These are phyloP conservation scores for Fusarium sp. DNA, from an alignment of 2,329 filamentous ascomycete species.

Conservation along the genomic window DNA sequence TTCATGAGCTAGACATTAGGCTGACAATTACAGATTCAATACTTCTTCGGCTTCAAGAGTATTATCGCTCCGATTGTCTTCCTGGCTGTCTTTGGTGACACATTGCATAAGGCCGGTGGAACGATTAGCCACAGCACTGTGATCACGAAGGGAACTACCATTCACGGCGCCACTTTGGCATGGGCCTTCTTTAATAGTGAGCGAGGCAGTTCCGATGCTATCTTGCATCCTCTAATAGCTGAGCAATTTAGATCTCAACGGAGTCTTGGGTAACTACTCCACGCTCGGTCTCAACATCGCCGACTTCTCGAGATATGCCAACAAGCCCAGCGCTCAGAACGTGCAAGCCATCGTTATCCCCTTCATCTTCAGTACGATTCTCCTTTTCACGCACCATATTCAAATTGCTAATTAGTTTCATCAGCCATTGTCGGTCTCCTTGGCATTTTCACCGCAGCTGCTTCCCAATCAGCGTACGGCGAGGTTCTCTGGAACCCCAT, in stretches of 20 bases:
- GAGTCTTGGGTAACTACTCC: slow-evolving; percentile 11
- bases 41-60: slow-evolving; percentile 8
- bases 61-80: slow-evolving; percentile 1
- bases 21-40: background rate
- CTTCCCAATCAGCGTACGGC: background rate
- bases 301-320: slow-evolving; percentile 13
- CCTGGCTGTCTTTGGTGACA: slow-evolving; percentile 3
- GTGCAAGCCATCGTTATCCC: slow-evolving; percentile 4
- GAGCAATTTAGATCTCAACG: background rate
- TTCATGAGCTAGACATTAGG: background rate
- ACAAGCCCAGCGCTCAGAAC: slow-evolving; percentile 10
- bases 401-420: background rate
- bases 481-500: slow-evolving; percentile 7
- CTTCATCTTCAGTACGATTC: background rate
- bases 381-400: too few relatives aligned
- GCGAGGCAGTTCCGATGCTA: background rate
- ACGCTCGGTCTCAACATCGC: slow-evolving; percentile 7
- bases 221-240: background rate
- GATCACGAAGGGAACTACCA: background rate
- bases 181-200: slow-evolving; percentile 6
- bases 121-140: slow-evolving; percentile 3
- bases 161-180: slow-evolving; percentile 6
- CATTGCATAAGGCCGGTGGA: slow-evolving; percentile 1
- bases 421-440: slow-evolving; percentile 3
- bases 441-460: slow-evolving; percentile 6